A percentile compares a stretch with the other conserved stretches of the same genome.
phyloP scores from a whole-genome alignment of 2,329 filamentous ascomycete species.

The Ophiocordyceps unilateralis region DNA sequence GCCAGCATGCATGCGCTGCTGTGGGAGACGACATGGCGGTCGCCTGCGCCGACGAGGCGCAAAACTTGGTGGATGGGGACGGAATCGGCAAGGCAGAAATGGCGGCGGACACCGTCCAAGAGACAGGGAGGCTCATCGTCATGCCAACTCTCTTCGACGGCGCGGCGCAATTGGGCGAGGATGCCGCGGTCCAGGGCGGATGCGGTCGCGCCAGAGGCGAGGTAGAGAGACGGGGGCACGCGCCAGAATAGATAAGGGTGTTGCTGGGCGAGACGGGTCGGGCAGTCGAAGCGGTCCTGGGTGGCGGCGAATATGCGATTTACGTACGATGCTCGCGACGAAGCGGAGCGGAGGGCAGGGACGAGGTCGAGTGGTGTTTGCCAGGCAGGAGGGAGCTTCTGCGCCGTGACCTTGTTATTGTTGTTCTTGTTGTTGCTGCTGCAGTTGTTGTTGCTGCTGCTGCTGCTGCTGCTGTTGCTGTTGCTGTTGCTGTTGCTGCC shows the following conservation, averaged over 20 bases:
- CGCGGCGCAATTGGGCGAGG: slow-evolving; percentile 9
- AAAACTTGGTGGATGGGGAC: slow-evolving; percentile 11
- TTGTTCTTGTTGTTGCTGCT: no score
- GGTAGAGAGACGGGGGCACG: slow-evolving; percentile 14
- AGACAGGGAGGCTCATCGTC: slow-evolving; percentile 5
- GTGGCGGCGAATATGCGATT: slow-evolving; percentile 6
- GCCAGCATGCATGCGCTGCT: slow-evolving; percentile 13
- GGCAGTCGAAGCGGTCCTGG: slow-evolving; percentile 9
- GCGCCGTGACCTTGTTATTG: no score
- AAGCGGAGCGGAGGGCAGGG: slow-evolving; percentile 7
- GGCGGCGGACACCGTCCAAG: slow-evolving; percentile 1
- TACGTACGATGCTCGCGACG: background rate
- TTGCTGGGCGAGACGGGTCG: slow-evolving; percentile 8
- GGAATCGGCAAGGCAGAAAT: slow-evolving; percentile 3
- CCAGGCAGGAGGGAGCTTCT: slow-evolving; percentile 7
- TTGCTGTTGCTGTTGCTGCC: background rate
- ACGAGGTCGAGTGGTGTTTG: slow-evolving; percentile 8
- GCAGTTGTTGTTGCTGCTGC: no score
- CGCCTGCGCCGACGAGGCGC: slow-evolving; percentile 15
- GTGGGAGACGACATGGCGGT: slow-evolving; percentile 11
- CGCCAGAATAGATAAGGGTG: slow-evolving; percentile 23
- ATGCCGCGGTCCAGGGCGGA: slow-evolving; percentile 6
- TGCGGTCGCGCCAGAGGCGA: slow-evolving; percentile 7
- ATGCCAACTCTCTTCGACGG: slow-evolving; percentile 4
- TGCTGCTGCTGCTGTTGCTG: no score